phyloP scores from a whole-genome alignment of 176 grass and related monocot genomes.

The Eleusine indica region DNA sequence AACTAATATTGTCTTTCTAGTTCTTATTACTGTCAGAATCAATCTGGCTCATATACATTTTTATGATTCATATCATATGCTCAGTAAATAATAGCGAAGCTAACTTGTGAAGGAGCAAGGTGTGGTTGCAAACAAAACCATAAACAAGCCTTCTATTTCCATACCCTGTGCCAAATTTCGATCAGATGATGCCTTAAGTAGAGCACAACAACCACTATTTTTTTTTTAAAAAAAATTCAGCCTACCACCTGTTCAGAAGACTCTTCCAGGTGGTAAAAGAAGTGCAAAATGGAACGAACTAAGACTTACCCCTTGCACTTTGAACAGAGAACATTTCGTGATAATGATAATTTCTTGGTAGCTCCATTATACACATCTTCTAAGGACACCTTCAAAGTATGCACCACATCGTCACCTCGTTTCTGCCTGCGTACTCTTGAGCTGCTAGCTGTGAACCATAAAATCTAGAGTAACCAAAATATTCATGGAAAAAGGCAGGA shows the following conservation, averaged over 20 bases:
- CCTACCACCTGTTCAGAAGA: not conserved
- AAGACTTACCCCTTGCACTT: slow-evolving; percentile 79
- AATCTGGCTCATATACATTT: not conserved
- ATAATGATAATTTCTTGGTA: slow-evolving; percentile 67
- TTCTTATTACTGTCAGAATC: not conserved
- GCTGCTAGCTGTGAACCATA: slow-evolving; percentile 55
- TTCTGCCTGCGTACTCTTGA: slow-evolving; percentile 68
- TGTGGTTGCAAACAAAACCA: not conserved
- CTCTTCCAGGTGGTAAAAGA: not conserved
- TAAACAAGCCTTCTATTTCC: not conserved
- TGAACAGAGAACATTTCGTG: slow-evolving; percentile 65
- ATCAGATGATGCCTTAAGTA: not conserved
- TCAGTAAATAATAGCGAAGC: not conserved
- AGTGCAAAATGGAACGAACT: not conserved
- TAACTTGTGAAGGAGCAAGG: not conserved
- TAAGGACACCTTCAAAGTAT: slow-evolving; percentile 67
- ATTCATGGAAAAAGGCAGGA: not conserved
- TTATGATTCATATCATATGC: not conserved
- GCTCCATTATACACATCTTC: slow-evolving; percentile 73
- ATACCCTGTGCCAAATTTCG: not conserved
- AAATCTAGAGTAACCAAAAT: slow-evolving; percentile 18
- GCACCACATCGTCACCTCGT: slow-evolving; percentile 64
- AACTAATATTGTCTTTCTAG: too few species aligned
- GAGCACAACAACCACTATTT: not conserved
- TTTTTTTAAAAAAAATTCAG: not conserved